A percentile compares a stretch with the other conserved stretches of the same genome.
Evolutionary conservation across 495 filamentous ascomycete genomes (phyloP).

Genomic region (Neurospora sp.): DNA sequence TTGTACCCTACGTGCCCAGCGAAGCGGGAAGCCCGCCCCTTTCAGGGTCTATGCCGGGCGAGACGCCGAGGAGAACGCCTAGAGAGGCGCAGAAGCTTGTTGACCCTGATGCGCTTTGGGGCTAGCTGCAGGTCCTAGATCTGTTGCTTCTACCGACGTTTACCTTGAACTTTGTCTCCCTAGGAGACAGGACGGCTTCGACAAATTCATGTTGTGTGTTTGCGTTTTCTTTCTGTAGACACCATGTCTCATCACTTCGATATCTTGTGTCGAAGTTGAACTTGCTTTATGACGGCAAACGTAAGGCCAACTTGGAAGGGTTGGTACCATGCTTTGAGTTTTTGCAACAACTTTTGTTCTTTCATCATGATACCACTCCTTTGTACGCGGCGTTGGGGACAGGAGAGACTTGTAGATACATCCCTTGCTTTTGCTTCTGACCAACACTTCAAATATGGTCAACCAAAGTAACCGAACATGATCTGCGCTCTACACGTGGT

Average conservation of each 20-base stretch:
- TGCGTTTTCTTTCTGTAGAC: background rate
- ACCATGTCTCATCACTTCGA: background rate
- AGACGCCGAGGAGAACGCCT: conserved; percentile 2
- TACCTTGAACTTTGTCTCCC: background rate
- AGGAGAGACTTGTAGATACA: background rate
- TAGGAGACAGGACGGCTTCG: background rate
- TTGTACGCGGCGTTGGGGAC: background rate
- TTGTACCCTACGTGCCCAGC: conserved; percentile 4
- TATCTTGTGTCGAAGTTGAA: background rate
- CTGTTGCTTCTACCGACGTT: background rate
- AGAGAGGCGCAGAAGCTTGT: conserved; percentile 6
- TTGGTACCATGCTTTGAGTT: background rate
- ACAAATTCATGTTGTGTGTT: background rate
- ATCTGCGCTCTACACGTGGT: background rate
- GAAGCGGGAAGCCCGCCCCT: background rate
- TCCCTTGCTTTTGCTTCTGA: background rate
- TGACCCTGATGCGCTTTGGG: conserved; percentile 10
- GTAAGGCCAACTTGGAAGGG: background rate
- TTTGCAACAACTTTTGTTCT: background rate
- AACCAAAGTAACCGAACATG: background rate
- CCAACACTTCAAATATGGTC: background rate
- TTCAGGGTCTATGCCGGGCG: background rate
- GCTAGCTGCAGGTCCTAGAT: background rate
- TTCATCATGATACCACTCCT: background rate
- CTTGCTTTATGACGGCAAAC: background rate